Evolutionary conservation across 2,329 filamentous ascomycete genomes (phyloP).

Genomic region (Stachybotrys echinatus): DNA sequence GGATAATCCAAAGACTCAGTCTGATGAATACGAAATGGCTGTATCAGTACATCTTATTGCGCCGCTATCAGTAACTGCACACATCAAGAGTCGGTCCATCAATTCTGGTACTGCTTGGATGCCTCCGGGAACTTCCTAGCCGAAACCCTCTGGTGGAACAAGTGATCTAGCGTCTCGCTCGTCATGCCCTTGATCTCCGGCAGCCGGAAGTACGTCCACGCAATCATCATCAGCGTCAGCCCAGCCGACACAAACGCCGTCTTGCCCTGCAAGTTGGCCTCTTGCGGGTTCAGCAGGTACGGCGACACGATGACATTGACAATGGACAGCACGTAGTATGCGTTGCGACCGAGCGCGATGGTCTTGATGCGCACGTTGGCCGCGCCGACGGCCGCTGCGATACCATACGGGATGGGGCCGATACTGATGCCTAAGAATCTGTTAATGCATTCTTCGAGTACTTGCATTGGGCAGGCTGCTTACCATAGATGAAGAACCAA

Average conservation of each 20-base stretch:
- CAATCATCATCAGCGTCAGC: conserved; percentile 6
- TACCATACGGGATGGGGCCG: conserved; percentile 8
- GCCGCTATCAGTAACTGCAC: too few species aligned
- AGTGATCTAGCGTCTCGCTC: conserved; percentile 15
- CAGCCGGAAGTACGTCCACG: conserved; percentile 19
- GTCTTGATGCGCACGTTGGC: conserved; percentile 27
- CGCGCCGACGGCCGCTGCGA: conserved; percentile 26
- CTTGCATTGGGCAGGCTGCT: too few species aligned
- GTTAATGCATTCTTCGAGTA: too few species aligned
- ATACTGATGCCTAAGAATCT: conserved; percentile 2
- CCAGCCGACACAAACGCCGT: conserved; percentile 14
- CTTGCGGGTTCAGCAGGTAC: conserved; percentile 17
- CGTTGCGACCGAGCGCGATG: conserved; percentile 19
- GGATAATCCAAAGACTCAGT: too few species aligned
- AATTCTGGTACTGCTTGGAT: too few species aligned
- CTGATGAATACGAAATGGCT: too few species aligned
- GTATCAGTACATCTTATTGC: too few species aligned
- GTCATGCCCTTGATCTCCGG: conserved; percentile 12
- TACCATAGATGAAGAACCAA: conserved; percentile 9
- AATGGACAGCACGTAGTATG: conserved; percentile 17
- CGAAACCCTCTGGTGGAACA: conserved; percentile 18
- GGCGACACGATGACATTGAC: conserved; percentile 11
- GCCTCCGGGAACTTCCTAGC: conserved; percentile 34
- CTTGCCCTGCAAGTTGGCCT: conserved; percentile 14
- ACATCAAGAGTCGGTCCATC: too few species aligned